Evolutionary conservation across 768 basidiomycete species (phyloP).

Genomic region (Boletus pseudo-olivaceus): DNA sequence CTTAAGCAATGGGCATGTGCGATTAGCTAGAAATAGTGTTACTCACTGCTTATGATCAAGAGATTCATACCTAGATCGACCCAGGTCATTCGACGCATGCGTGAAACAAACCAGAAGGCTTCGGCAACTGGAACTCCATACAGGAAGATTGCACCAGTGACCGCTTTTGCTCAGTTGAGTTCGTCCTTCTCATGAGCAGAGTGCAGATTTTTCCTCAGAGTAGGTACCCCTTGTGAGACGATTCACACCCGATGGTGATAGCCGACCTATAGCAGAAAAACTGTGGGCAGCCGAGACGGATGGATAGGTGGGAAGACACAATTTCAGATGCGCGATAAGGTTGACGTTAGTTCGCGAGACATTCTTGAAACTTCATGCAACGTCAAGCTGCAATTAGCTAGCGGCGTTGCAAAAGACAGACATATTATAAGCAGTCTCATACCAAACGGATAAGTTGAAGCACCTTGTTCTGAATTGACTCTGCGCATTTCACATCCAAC

Average conservation of each 20-base stretch:
- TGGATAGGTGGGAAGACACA: neutral
- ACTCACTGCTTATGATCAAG: neutral
- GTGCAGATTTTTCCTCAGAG: neutral
- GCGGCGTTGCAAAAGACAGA: slow-evolving; percentile 4
- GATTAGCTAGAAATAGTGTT: neutral
- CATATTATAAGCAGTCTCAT: neutral
- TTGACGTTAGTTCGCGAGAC: slow-evolving; percentile 1
- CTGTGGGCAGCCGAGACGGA: neutral
- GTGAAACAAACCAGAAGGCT: slow-evolving; percentile 1
- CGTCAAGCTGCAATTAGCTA: slow-evolving; percentile 5
- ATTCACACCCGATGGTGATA: neutral
- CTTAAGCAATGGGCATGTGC: neutral
- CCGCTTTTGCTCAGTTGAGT: neutral
- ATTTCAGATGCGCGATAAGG: neutral
- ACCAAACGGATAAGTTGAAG: neutral
- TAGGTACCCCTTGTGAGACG: neutral
- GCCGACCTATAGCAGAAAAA: neutral
- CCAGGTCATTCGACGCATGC: neutral
- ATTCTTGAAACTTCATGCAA: slow-evolving; percentile 5
- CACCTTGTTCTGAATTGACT: slow-evolving; percentile 2
- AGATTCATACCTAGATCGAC: neutral
- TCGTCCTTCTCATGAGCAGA: neutral
- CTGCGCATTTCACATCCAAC: neutral
- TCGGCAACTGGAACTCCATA: neutral
- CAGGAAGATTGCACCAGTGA: neutral